These are phyloP conservation scores for Exophiala phaeomuriformis DNA, from an alignment of 2,329 filamentous ascomycete species.

Conservation along the genomic window DNA sequence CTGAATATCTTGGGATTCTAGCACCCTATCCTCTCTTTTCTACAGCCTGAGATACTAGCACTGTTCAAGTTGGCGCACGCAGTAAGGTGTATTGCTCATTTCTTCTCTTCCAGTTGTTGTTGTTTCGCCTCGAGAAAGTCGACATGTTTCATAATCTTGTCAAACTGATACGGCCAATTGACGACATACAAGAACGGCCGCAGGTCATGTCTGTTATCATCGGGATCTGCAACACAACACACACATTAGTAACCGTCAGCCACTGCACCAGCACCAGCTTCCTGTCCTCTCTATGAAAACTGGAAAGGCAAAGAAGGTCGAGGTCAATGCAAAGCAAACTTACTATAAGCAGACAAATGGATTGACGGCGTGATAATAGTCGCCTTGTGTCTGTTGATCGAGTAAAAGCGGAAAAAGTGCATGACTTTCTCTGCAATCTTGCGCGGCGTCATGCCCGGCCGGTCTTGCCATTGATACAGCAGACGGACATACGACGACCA, in stretches of 20 bases:
- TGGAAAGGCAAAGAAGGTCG: not conserved
- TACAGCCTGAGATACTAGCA: too few relatives aligned
- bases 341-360: constrained; percentile 37
- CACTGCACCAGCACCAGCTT: not conserved
- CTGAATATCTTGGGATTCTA: too few relatives aligned
- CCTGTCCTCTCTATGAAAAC: not conserved
- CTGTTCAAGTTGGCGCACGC: too few relatives aligned
- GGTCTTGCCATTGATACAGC: constrained; percentile 31
- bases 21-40: too few relatives aligned
- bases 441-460: constrained; percentile 16
- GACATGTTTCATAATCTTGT: constrained; percentile 45
- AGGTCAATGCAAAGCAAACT: not conserved
- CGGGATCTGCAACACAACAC: constrained; percentile 32
- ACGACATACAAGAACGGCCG: constrained; percentile 48
- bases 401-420: constrained; percentile 35
- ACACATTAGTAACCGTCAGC: constrained; percentile 34
- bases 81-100: not conserved
- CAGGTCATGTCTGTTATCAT: constrained; percentile 54
- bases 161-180: constrained; percentile 34
- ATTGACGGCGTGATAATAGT: constrained; percentile 54
- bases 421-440: constrained; percentile 29
- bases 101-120: not conserved
- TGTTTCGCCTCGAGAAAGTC: constrained; percentile 35
- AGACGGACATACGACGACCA: constrained; percentile 50
- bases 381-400: constrained; percentile 59